phyloP scores from a whole-genome alignment of 768 basidiomycete species.

The Mycena maculata region DNA sequence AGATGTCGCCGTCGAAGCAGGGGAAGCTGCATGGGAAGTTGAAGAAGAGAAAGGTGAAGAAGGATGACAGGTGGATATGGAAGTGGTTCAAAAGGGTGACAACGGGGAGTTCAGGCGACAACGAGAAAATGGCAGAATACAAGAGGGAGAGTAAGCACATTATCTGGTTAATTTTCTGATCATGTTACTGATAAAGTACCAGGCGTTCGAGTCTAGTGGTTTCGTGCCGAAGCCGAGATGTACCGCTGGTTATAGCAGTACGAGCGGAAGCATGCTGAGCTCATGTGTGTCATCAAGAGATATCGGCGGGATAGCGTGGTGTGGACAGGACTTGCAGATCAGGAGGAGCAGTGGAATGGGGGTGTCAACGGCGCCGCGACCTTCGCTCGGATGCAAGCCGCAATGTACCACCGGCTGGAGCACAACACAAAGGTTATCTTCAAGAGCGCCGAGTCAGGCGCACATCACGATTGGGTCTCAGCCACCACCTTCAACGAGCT shows the following conservation, averaged over 20 bases:
- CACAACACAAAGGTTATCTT: constrained; percentile 7
- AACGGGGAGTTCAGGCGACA: background rate
- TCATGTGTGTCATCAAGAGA: constrained; percentile 4
- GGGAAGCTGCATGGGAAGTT: background rate
- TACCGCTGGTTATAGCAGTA: too few relatives aligned
- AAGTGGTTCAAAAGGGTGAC: constrained; percentile 3
- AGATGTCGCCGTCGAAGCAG: background rate
- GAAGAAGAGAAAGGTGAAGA: constrained; percentile 5
- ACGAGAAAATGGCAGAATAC: background rate
- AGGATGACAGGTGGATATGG: constrained; percentile 22
- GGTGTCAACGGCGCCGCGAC: background rate
- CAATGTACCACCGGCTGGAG: constrained; percentile 10
- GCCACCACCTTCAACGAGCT: background rate
- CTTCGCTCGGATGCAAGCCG: constrained; percentile 17
- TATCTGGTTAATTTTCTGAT: background rate
- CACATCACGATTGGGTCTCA: constrained; percentile 11
- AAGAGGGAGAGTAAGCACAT: constrained; percentile 18
- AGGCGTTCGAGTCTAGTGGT: constrained; percentile 20
- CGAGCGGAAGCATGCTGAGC: too few relatives aligned
- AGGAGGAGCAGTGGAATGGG: background rate
- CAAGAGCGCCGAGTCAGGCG: constrained; percentile 5
- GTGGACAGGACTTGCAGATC: background rate
- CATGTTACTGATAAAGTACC: background rate
- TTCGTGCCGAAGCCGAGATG: too few relatives aligned
- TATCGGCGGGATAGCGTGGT: constrained; percentile 3